Evolutionary conservation across 805 yeast genomes (phyloP).

Genomic region (Teunomyces kruisii): DNA sequence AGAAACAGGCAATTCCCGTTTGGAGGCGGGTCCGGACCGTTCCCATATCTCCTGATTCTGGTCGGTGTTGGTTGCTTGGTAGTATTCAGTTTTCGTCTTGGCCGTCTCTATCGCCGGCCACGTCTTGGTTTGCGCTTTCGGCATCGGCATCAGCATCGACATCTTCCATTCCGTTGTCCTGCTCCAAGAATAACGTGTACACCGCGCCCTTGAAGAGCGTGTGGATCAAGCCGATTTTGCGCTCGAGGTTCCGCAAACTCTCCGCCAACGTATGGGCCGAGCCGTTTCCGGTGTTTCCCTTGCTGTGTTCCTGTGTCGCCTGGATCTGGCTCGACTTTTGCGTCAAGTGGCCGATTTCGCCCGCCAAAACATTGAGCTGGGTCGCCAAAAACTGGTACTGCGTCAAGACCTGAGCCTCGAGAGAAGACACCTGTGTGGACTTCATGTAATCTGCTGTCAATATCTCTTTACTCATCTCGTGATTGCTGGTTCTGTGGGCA

Average conservation of each 20-base stretch:
- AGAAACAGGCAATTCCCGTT: no score
- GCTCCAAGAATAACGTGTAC: conserved; percentile 59
- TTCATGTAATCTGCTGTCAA: conserved; percentile 16
- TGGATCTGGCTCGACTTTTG: conserved; percentile 7
- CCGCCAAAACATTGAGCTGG: conserved; percentile 30
- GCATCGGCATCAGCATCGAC: not conserved
- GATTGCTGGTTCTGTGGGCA: no score
- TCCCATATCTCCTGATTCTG: no score
- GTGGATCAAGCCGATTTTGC: conserved; percentile 61
- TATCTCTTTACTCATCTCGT: not conserved
- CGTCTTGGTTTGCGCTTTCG: not conserved
- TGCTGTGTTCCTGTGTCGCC: not conserved
- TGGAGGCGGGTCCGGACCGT: no score
- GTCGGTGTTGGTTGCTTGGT: no score
- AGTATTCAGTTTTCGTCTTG: no score
- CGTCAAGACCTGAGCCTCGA: conserved; percentile 34
- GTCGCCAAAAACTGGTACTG: conserved; percentile 39
- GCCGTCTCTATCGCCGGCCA: not conserved
- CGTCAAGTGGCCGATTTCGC: conserved; percentile 32
- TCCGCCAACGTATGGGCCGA: conserved; percentile 37
- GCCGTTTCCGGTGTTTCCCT: conserved; percentile 11
- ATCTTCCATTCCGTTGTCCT: conserved; percentile 24
- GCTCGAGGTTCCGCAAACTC: conserved; percentile 58
- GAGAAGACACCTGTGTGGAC: conserved; percentile 18
- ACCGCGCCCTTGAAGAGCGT: conserved; percentile 71